phyloP scores from a whole-genome alignment of 2,329 filamentous ascomycete genomes.

The Pyrenophora seminiperda region DNA sequence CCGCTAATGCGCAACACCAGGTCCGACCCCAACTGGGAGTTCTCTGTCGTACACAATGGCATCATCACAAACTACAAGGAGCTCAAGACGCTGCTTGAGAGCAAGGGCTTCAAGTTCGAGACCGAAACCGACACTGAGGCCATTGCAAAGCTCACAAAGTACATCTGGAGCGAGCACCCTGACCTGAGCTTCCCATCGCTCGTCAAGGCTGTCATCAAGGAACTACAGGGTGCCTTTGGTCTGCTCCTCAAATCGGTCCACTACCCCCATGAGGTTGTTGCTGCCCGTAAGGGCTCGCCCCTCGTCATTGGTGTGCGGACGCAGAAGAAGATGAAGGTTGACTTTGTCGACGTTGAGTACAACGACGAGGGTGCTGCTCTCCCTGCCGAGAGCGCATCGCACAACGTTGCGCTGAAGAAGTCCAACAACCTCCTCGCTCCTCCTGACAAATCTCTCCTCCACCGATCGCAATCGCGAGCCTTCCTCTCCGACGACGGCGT shows the following conservation, averaged over 20 bases:
- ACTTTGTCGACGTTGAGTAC: conserved; percentile 99
- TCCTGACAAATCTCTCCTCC: conserved; percentile 95
- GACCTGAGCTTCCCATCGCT: conserved; percentile 95
- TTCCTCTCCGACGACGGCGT: conserved; percentile 99
- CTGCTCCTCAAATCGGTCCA: conserved; percentile 97
- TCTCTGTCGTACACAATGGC: conserved; percentile 97
- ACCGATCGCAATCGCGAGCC: conserved; percentile 96
- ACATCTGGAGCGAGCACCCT: conserved; percentile 93
- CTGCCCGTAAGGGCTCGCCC: conserved; percentile 96
- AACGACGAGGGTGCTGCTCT: conserved; percentile 78
- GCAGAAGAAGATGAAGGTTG: conserved; percentile 99
- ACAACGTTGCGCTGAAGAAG: conserved; percentile 97
- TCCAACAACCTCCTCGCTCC: conserved; percentile 69
- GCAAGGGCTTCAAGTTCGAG: conserved; percentile 98
- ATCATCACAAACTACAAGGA: conserved; percentile 99
- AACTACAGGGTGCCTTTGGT: conserved; percentile 97
- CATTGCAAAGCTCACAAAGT: conserved; percentile 98
- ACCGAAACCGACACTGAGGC: conserved; percentile 99
- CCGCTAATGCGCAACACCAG: conserved; percentile 54
- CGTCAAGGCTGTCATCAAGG: conserved; percentile 96
- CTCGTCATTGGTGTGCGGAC: conserved; percentile 97
- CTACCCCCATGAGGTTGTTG: conserved; percentile 97
- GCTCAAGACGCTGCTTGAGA: conserved; percentile 86
- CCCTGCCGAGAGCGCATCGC: conserved; percentile 89
- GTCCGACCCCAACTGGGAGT: conserved; percentile 94